phyloP scores from a whole-genome alignment of 2,329 filamentous ascomycete genomes.

The Furcasterigmium furcatum region DNA sequence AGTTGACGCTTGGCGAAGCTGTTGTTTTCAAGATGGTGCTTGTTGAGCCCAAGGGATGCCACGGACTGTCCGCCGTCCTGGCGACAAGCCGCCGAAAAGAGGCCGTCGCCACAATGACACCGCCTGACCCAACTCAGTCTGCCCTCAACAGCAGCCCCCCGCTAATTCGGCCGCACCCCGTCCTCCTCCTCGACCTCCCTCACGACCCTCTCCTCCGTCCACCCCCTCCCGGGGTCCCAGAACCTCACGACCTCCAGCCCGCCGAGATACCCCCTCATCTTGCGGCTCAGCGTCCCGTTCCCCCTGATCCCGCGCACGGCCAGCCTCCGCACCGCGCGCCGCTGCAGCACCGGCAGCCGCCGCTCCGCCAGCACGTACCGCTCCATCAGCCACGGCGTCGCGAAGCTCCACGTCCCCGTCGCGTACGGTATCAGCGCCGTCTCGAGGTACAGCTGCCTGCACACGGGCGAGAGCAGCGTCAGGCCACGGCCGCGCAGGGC shows the following conservation, averaged over 20 bases:
- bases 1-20: too few species aligned
- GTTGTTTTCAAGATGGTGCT: too few species aligned
- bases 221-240: not conserved
- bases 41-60: too few species aligned
- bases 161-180: not conserved
- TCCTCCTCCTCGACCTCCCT: not conserved
- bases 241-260: constrained; percentile 19
- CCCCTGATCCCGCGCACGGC: constrained; percentile 13
- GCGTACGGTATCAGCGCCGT: constrained; percentile 27
- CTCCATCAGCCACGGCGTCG: constrained; percentile 25
- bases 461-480: constrained; percentile 27
- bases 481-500: constrained; percentile 13
- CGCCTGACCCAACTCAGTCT: too few species aligned
- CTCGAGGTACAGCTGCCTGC: constrained; percentile 32
- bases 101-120: too few species aligned
- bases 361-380: constrained; percentile 26
- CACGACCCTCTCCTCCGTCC: not conserved
- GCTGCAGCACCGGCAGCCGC: constrained; percentile 21
- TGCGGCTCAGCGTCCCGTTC: constrained; percentile 17
- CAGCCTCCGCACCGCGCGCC: constrained; percentile 24
- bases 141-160: too few species aligned
- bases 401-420: constrained; percentile 30
- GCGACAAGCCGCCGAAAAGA: too few species aligned
- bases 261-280: constrained; percentile 21
- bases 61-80: too few species aligned